Evolutionary conservation across 202 grass and related monocot species (phyloP).

Genomic region (Panicum hallii): DNA sequence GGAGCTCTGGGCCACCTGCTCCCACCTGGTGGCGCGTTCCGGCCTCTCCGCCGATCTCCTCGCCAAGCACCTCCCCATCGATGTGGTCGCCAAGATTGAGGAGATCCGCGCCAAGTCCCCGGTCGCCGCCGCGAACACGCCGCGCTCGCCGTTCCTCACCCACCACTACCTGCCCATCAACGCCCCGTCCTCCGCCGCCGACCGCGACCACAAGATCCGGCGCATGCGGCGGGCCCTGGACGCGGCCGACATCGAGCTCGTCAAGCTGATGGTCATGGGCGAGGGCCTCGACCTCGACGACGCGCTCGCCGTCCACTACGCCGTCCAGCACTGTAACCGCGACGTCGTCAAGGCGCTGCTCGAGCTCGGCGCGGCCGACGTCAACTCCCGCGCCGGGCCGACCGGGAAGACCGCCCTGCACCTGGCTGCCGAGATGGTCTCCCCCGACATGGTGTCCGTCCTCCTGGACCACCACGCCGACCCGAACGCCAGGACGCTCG

Average conservation of each 20-base stretch:
- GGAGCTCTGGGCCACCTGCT: constrained; percentile 86
- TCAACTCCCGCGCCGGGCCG: constrained; percentile 80
- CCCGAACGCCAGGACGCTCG: constrained; percentile 85
- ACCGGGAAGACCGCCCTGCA: constrained; percentile 88
- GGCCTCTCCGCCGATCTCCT: constrained; percentile 90
- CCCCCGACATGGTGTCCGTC: constrained; percentile 94
- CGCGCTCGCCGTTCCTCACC: constrained; percentile 73
- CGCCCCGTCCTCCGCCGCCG: constrained; percentile 52
- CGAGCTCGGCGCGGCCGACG: constrained; percentile 96
- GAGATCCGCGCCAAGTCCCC: constrained; percentile 84
- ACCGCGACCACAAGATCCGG: constrained; percentile 90
- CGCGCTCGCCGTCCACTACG: constrained; percentile 92
- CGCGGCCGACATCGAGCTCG: constrained; percentile 95
- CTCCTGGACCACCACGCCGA: constrained; percentile 98
- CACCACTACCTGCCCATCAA: constrained; percentile 86
- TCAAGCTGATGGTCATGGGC: constrained; percentile 99
- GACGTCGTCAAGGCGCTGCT: constrained; percentile 99
- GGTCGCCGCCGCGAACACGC: background rate
- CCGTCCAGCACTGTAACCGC: constrained; percentile 88
- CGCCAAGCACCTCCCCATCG: constrained; percentile 81
- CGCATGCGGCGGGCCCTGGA: constrained; percentile 91
- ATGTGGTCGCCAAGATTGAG: constrained; percentile 23
- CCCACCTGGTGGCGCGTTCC: constrained; percentile 87
- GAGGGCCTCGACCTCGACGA: constrained; percentile 98
- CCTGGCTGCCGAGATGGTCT: constrained; percentile 94